phyloP scores from a whole-genome alignment of 1,284 basidiomycete species.

The Takashimella koratensis region DNA sequence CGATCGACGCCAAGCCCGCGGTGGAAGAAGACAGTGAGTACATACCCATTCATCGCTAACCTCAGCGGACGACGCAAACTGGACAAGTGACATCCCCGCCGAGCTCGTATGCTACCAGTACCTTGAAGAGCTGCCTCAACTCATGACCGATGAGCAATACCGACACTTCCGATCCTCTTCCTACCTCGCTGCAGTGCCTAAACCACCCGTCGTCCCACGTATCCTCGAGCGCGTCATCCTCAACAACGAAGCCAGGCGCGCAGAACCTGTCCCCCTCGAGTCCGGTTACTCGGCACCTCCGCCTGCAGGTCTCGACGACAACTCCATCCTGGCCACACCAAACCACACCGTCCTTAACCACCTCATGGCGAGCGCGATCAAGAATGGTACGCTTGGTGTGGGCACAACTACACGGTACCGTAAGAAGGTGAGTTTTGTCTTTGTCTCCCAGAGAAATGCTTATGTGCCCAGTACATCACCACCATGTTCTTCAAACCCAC shows the following conservation, averaged over 20 bases:
- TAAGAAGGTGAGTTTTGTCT: conserved; percentile 75
- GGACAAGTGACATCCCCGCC: conserved; percentile 72
- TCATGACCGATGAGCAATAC: conserved; percentile 24
- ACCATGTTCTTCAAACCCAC: conserved; percentile 64
- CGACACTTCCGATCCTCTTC: conserved; percentile 50
- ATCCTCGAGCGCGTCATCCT: conserved; percentile 93
- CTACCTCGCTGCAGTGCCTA: conserved; percentile 57
- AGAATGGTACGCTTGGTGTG: conserved; percentile 89
- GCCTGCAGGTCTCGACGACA: conserved; percentile 65
- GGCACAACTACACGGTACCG: conserved; percentile 89
- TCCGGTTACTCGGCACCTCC: conserved; percentile 28
- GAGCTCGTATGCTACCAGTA: conserved; percentile 72
- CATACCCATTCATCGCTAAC: not conserved
- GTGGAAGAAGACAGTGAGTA: conserved; percentile 36
- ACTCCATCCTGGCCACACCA: conserved; percentile 86
- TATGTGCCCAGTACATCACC: conserved; percentile 57
- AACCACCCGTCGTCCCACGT: conserved; percentile 79
- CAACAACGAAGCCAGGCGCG: conserved; percentile 57
- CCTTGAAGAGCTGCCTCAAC: conserved; percentile 69
- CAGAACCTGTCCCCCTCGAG: conserved; percentile 7
- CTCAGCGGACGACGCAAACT: conserved; percentile 50
- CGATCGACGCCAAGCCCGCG: conserved; percentile 34
- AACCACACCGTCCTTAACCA: conserved; percentile 95
- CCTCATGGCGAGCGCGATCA: conserved; percentile 90
- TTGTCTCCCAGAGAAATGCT: no score